A percentile compares a stretch with the other conserved stretches of the same genome.
Evolutionary conservation across 352 stramenopile species (phyloP).

Genomic region (Saprolegnia diclina): DNA sequence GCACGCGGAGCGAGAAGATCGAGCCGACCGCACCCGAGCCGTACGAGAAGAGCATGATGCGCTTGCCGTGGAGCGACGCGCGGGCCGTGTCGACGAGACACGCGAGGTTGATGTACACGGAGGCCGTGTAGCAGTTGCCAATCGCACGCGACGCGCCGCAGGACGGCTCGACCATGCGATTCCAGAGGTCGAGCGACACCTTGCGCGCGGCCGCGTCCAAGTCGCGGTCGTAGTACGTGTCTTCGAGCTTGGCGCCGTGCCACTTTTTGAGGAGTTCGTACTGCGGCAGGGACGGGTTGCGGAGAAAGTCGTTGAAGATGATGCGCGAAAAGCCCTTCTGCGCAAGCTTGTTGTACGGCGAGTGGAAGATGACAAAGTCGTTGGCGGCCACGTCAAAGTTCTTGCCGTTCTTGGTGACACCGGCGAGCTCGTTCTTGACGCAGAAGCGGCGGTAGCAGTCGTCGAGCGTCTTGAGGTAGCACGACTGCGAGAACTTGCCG

Average conservation of each 20-base stretch:
- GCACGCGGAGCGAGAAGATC: slow-evolving; percentile 88
- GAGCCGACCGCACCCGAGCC: slow-evolving; percentile 93
- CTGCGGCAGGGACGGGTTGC: slow-evolving; percentile 30
- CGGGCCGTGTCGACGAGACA: slow-evolving; percentile 77
- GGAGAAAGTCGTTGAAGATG: slow-evolving; percentile 55
- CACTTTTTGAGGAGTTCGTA: slow-evolving; percentile 59
- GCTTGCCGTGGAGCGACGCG: slow-evolving; percentile 57
- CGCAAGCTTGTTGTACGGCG: slow-evolving; percentile 98
- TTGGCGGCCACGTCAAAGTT: slow-evolving; percentile 58
- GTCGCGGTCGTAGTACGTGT: slow-evolving; percentile 88
- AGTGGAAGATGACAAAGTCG: slow-evolving; percentile 96
- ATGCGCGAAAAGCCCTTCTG: slow-evolving; percentile 92
- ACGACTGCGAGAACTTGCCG: slow-evolving; percentile 90
- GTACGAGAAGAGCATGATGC: slow-evolving; percentile 94
- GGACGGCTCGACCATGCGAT: slow-evolving; percentile 69
- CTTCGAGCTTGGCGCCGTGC: slow-evolving; percentile 67
- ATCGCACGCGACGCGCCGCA: slow-evolving; percentile 85
- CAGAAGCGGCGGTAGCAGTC: slow-evolving; percentile 91
- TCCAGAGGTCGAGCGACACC: slow-evolving; percentile 71
- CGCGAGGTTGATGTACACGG: slow-evolving; percentile 94
- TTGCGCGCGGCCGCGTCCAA: slow-evolving; percentile 85
- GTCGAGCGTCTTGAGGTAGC: slow-evolving; percentile 94
- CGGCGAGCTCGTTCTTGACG: slow-evolving; percentile 57
- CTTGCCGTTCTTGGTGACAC: slow-evolving; percentile 22
- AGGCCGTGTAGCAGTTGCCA: slow-evolving; percentile 97